These are phyloP conservation scores for Corylus heterophylla DNA, from an alignment of 306 rosid genomes.

Conservation along the genomic window DNA sequence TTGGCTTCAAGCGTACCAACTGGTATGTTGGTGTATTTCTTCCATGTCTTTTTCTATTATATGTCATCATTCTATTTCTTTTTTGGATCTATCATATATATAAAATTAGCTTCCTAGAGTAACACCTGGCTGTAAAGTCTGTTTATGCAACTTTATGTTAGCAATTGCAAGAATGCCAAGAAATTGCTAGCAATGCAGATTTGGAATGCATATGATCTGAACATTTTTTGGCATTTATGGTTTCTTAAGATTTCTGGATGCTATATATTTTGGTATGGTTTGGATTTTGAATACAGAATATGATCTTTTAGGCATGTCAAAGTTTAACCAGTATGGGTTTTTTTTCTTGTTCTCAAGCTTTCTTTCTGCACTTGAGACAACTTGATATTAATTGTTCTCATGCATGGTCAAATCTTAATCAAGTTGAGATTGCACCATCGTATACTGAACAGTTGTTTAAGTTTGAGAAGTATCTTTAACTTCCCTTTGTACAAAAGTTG, in stretches of 20 bases:
- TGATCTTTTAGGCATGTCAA: not conserved
- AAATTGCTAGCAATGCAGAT: not conserved
- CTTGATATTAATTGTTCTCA: too few relatives aligned
- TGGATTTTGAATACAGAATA: not conserved
- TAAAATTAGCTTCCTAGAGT: too few relatives aligned
- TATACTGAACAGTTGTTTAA: not conserved
- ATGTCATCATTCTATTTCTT: too few relatives aligned
- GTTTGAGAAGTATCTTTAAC: not conserved
- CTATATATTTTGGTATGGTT: not conserved
- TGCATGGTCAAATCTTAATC: too few relatives aligned
- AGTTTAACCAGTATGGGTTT: not conserved
- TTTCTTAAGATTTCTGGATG: not conserved
- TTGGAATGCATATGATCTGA: not conserved
- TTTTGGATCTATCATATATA: too few relatives aligned
- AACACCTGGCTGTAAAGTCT: not conserved
- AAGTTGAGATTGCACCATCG: not conserved
- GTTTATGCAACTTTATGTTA: not conserved
- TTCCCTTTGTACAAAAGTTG: too few relatives aligned
- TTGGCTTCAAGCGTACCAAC: conserved; percentile 95
- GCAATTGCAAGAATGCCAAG: not conserved
- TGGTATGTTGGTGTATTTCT: conserved; percentile 50
- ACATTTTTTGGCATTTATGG: not conserved
- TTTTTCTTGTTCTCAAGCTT: not conserved
- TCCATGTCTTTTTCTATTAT: too few relatives aligned
- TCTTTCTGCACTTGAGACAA: not conserved